Percentiles rank a stretch among this genome's conserved stretches.
These are phyloP conservation scores for Alternaria sp. DNA, from an alignment of 2,329 filamentous ascomycete species.

Conservation along the genomic window DNA sequence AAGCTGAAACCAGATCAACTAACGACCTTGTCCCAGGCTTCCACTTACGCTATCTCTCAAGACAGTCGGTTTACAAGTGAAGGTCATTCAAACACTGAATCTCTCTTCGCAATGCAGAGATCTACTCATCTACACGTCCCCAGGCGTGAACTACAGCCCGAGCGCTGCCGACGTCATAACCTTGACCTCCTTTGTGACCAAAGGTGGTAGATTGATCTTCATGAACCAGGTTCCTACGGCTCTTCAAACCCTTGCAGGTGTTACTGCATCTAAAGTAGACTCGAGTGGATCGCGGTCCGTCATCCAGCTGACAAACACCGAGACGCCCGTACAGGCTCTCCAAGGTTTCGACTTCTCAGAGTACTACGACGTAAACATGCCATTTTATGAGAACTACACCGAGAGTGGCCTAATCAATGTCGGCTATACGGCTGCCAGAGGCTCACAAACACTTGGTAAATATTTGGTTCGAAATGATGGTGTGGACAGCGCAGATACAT, in stretches of 20 bases:
- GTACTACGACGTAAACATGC: conserved; percentile 14
- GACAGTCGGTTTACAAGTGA: conserved; percentile 13
- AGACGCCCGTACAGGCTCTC: conserved; percentile 7
- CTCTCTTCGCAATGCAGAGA: conserved; percentile 11
- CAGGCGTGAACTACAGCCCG: conserved; percentile 13
- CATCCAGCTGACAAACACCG: conserved; percentile 11
- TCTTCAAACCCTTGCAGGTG: conserved; percentile 12
- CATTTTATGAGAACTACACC: conserved; percentile 16
- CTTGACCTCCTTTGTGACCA: conserved; percentile 11
- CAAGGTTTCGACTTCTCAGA: conserved; percentile 12
- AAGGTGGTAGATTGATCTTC: conserved; percentile 14
- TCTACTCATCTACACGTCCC: conserved; percentile 12
- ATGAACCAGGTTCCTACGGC: conserved; percentile 12
- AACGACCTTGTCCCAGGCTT: conserved; percentile 3
- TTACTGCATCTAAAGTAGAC: conserved; percentile 12
- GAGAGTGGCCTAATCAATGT: conserved; percentile 8
- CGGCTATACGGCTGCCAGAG: conserved; percentile 11
- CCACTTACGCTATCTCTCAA: conserved; percentile 11
- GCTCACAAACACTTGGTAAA: conserved; percentile 11
- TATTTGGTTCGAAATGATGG: conserved; percentile 7
- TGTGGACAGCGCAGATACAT: conserved; percentile 11
- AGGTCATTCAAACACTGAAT: conserved; percentile 9
- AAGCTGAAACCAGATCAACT: too few species aligned
- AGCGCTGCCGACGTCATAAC: conserved; percentile 6
- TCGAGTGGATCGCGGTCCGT: conserved; percentile 6